phyloP scores from a whole-genome alignment of 2,329 filamentous ascomycete genomes.

The Sclerotiophoma versabilis region DNA sequence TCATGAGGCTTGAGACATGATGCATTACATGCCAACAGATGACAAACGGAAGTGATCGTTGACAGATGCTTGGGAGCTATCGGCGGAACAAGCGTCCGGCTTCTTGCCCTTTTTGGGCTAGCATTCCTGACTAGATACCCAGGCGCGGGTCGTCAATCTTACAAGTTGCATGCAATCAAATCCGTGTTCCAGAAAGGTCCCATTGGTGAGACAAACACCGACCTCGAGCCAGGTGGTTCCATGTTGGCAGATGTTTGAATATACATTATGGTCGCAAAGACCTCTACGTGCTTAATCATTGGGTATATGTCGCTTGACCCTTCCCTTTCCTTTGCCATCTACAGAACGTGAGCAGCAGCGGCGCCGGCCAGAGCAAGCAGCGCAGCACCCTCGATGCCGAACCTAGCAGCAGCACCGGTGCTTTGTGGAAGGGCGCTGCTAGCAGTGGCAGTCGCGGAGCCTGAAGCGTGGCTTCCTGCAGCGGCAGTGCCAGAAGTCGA shows the following conservation, averaged over 20 bases:
- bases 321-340: neutral
- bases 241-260: neutral
- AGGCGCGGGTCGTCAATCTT: too few relatives aligned
- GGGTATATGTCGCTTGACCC: neutral
- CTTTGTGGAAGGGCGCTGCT: slow-evolving; percentile 20
- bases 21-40: neutral
- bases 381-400: slow-evolving; percentile 27
- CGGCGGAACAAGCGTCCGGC: neutral
- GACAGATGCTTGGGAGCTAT: neutral
- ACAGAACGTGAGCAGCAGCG: slow-evolving; percentile 30
- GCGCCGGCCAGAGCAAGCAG: slow-evolving; percentile 33
- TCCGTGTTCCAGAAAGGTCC: too few relatives aligned
- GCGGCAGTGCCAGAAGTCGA: slow-evolving; percentile 16
- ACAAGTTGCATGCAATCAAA: too few relatives aligned
- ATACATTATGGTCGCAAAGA: slow-evolving; percentile 4
- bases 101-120: neutral
- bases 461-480: slow-evolving; percentile 11
- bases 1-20: neutral
- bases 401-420: slow-evolving; percentile 32
- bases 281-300: neutral
- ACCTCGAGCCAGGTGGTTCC: too few relatives aligned
- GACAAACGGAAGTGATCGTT: neutral
- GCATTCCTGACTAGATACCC: neutral
- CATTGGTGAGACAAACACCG: too few relatives aligned
- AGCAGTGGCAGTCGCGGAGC: slow-evolving; percentile 6